A percentile compares a stretch with the other conserved stretches of the same genome.
Evolutionary conservation across 805 yeast genomes (phyloP).

Genomic region (Kazachstania viticola): DNA sequence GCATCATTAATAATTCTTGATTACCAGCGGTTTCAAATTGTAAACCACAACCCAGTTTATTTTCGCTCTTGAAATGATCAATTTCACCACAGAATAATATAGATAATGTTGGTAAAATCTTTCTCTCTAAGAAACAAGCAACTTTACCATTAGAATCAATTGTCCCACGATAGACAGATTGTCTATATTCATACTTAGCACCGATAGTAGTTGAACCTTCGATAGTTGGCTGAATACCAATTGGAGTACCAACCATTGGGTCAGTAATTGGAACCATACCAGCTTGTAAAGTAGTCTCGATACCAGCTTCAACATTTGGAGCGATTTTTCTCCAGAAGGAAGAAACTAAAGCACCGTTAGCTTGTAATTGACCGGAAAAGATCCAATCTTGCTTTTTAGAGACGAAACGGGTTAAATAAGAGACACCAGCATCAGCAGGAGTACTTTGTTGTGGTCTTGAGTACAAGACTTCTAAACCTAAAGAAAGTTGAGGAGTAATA

Average conservation of each 20-base stretch:
- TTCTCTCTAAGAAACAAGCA: slow-evolving; percentile 81
- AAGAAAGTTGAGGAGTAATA: slow-evolving; percentile 66
- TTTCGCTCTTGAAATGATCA: slow-evolving; percentile 70
- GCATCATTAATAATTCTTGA: slow-evolving; percentile 86
- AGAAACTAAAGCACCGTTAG: slow-evolving; percentile 79
- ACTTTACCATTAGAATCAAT: slow-evolving; percentile 86
- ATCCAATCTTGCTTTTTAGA: slow-evolving; percentile 68
- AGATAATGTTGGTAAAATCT: slow-evolving; percentile 84
- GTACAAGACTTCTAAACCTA: slow-evolving; percentile 90
- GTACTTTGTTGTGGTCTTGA: slow-evolving; percentile 54
- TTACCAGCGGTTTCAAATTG: slow-evolving; percentile 94
- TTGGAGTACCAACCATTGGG: slow-evolving; percentile 65
- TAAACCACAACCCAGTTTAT: slow-evolving; percentile 84
- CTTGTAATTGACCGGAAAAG: slow-evolving; percentile 86
- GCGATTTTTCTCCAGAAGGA: slow-evolving; percentile 92
- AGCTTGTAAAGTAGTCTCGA: slow-evolving; percentile 76
- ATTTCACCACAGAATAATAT: slow-evolving; percentile 84
- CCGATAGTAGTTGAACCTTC: slow-evolving; percentile 92
- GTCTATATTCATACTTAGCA: slow-evolving; percentile 96
- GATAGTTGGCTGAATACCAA: slow-evolving; percentile 71
- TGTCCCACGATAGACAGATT: slow-evolving; percentile 90
- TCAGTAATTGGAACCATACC: slow-evolving; percentile 63
- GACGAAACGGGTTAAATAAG: slow-evolving; percentile 83
- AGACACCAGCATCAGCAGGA: slow-evolving; percentile 86
- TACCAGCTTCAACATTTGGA: slow-evolving; percentile 89